phyloP scores from a whole-genome alignment of 2,329 filamentous ascomycete genomes.

The Daldinia sp. region DNA sequence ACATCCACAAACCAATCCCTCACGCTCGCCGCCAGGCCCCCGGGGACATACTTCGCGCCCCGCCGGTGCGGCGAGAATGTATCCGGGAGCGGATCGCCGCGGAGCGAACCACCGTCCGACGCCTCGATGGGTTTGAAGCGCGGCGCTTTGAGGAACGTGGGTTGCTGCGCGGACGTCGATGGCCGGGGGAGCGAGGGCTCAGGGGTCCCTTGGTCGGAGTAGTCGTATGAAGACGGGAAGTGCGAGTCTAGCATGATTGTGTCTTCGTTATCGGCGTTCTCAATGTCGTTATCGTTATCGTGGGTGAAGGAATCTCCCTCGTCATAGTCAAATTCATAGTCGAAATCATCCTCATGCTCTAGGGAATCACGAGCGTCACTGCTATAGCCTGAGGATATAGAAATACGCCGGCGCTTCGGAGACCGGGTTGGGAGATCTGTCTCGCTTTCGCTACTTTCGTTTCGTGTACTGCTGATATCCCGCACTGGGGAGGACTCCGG shows the following conservation, averaged over 20 bases:
- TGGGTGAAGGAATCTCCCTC: too few relatives aligned
- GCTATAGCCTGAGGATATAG: conserved; percentile 41
- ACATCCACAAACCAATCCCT: conserved; percentile 56
- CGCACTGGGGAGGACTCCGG: conserved; percentile 38
- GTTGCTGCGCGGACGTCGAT: conserved; percentile 38
- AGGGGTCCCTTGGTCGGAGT: conserved; percentile 7
- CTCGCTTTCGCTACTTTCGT: conserved; percentile 11
- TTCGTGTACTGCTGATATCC: not conserved
- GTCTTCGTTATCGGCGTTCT: conserved; percentile 17
- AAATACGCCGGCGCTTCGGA: conserved; percentile 51
- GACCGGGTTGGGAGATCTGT: conserved; percentile 23
- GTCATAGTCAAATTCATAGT: not conserved
- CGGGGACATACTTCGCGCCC: conserved; percentile 49
- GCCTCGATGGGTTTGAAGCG: conserved; percentile 49
- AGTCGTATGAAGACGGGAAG: conserved; percentile 24
- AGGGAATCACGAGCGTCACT: not conserved
- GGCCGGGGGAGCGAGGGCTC: conserved; percentile 3
- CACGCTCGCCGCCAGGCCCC: conserved; percentile 53
- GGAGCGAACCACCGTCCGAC: conserved; percentile 24
- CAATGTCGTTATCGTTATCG: not conserved
- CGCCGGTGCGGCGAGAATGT: conserved; percentile 51
- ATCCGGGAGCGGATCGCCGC: conserved; percentile 47
- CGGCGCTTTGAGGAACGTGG: conserved; percentile 49
- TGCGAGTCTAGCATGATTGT: conserved; percentile 35
- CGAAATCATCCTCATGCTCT: not conserved